Base-by-base conservation (phyloP, 192 early-diverging fungal species). In the Podila verticillata region DNA sequence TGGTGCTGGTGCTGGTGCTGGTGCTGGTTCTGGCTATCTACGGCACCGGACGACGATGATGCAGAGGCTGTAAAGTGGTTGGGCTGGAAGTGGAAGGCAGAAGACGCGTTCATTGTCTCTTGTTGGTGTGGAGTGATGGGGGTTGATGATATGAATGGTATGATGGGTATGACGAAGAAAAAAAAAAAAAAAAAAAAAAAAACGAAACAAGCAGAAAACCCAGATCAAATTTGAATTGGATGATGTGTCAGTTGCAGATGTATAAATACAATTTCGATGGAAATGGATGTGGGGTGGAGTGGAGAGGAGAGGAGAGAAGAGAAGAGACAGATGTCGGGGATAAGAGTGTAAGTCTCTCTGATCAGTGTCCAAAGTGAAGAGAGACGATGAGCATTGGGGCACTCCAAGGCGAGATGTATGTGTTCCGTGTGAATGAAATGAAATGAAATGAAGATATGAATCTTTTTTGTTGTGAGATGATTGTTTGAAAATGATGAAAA, bases 81-180 rank as follows among this genome's bases (percentile, higher is more conserved):
- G 4, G 51, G n/a, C 51, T 54, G 51, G 51, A 54, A 54, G 51
- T 54, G 51, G n/a, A 24, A 54, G 51, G 51, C 51, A 26, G 51
- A 54, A 24, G 51, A 54, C 51, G 51, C 51, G 51, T 54, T 54
- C 51, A 54, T 54, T 44, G 51, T 54, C 51, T 54, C 51, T 54
- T n/a, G 0, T 26, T 24, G 24, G 5, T 54, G 10, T 4, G 3
- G 51, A n/a, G n/a, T n/a, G n/a, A n/a, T n/a, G n/a, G n/a, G n/a
- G n/a, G n/a, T n/a, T n/a, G n/a, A n/a, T n/a, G n/a, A 15, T 47
- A 7, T 15, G 15, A 47, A 47, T 47, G 10, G 51, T 10, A 54
- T 26, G 20, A 19, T 54, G 51, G 51, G 51, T 54, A 26, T 54
- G 24, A 12, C 2, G 6, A 26, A 54, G 22, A 24, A 26, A n/a